A percentile compares a stretch with the other conserved stretches of the same genome.
These are phyloP conservation scores for Sporisorium sorghi DNA, from an alignment of 1,284 basidiomycete genomes.

Conservation along the genomic window DNA sequence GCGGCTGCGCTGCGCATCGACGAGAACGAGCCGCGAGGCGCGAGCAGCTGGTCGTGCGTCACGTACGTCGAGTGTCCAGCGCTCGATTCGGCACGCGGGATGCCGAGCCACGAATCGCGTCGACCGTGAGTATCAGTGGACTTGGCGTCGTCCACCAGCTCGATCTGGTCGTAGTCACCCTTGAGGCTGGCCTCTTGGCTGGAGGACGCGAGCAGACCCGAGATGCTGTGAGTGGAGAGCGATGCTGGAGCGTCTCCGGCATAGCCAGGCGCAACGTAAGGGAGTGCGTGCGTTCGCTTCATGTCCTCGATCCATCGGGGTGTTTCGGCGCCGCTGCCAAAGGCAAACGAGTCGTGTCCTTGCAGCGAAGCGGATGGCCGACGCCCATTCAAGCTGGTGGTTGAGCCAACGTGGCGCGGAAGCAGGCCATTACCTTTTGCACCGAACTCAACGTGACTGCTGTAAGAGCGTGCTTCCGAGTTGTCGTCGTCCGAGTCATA, in stretches of 20 bases:
- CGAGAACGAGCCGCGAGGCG: conserved; percentile 18
- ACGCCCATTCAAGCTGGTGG: conserved; percentile 6
- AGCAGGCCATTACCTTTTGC: conserved; percentile 7
- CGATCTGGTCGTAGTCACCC: conserved; percentile 32
- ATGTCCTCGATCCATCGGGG: conserved; percentile 51
- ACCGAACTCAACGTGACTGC: conserved; percentile 19
- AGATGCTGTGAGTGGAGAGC: conserved; percentile 15
- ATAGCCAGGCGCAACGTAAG: conserved; percentile 47
- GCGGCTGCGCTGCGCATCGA: conserved; percentile 23
- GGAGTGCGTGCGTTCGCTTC: conserved; percentile 31
- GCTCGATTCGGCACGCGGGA: conserved; percentile 13
- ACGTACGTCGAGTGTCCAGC: conserved; percentile 17
- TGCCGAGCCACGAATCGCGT: conserved; percentile 4
- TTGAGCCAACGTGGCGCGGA: conserved; percentile 30
- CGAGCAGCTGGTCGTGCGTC: conserved; percentile 26
- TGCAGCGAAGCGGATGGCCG: conserved; percentile 7
- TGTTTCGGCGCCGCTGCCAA: conserved; percentile 32
- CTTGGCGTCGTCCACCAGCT: conserved; percentile 15
- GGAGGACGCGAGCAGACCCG: conserved; percentile 10
- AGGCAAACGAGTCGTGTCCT: conserved; percentile 20
- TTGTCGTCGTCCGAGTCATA: conserved; percentile 22
- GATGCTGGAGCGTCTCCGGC: conserved; percentile 18
- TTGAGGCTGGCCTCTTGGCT: conserved; percentile 15
- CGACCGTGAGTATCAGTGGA: neutral
- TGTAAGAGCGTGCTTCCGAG: conserved; percentile 27